Evolutionary conservation across 805 yeast genomes (phyloP), one percentile per base, ranked within the genome.

Genomic region (Priceomyces medius): DNA sequence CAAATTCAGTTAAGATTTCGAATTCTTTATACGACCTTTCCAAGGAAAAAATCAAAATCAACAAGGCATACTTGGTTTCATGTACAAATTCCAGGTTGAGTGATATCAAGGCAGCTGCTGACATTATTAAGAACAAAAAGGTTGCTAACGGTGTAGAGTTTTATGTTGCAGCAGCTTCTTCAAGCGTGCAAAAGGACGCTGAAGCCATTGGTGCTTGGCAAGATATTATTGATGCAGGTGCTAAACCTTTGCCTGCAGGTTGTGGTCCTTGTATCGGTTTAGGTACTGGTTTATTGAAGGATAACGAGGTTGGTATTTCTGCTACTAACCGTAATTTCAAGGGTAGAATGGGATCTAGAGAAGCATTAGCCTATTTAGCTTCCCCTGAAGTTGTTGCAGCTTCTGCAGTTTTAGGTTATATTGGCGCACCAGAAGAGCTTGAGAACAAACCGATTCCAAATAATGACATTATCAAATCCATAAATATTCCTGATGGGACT

Each of bases 201-300:
- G 96, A 86, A 68, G 77, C 80, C 26, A 71, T 67, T 33, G 99
- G 99, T 42, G 95, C 95, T 12, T 95, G 99, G 99, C 76, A 89
- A 55, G 80, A 80, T 16, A 74, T 93, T 44, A 56, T 93, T 36
- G 91, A 83, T 42, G 96, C 98, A 7, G 99, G 99, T 40, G 95
- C 97, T 45, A 86, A 71, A 54, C 88, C 97, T 26, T 78, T 93
- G 53, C 98, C 98, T 16, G 96, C 99, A 12, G 99, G 99, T 17
- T 93, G 99, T 71, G 99, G 99, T 35, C 99, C 99, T 18, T 93
- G 99, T 73, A 93, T 93, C 59, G 99, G 99, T 27, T 73, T 93
- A 42, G 99, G 99, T 42, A 76, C 95, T 20, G 99, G 99, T 37
- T 72, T 93, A 49, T 73, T 93, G 51, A 83, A 93, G 66, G 91